Conservation (phyloP, 2,329 filamentous ascomycete species). For the Sarocladium kiliense region DNA sequence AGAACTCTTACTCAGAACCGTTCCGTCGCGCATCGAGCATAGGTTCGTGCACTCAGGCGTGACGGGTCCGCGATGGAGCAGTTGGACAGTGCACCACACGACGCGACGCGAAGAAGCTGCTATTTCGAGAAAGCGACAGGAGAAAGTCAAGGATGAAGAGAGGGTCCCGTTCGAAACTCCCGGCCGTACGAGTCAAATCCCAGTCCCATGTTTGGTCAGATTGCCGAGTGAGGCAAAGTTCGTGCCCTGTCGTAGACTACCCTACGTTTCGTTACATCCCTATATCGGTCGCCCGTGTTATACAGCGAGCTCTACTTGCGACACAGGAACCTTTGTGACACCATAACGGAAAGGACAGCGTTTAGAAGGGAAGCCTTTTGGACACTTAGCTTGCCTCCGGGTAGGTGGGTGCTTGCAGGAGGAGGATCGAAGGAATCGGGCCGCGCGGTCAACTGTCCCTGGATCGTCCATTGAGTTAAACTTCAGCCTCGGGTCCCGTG, state of each 20-base stretch:
- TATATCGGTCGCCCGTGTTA: neutral
- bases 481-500: neutral
- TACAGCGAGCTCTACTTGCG: constrained; percentile 5
- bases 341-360: neutral
- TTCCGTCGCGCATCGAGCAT: neutral
- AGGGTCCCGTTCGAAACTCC: neutral
- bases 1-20: neutral
- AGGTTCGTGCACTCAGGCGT: neutral
- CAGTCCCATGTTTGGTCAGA: neutral
- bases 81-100: neutral
- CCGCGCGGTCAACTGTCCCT: neutral
- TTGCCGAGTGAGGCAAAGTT: neutral
- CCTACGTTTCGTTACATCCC: neutral
- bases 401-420: neutral
- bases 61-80: neutral
- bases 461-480: neutral
- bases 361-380: neutral
- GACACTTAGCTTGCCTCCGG: neutral
- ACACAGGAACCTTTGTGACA: constrained; percentile 6
- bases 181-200: neutral
- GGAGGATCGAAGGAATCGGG: neutral
- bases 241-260: neutral
- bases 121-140: neutral
- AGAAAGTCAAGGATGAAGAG: neutral
- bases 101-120: neutral